A percentile compares a stretch with the other conserved stretches of the same genome.
These are phyloP conservation scores for Metroxylon sagu DNA, from an alignment of 176 grass and related monocot species.

Conservation along the genomic window DNA sequence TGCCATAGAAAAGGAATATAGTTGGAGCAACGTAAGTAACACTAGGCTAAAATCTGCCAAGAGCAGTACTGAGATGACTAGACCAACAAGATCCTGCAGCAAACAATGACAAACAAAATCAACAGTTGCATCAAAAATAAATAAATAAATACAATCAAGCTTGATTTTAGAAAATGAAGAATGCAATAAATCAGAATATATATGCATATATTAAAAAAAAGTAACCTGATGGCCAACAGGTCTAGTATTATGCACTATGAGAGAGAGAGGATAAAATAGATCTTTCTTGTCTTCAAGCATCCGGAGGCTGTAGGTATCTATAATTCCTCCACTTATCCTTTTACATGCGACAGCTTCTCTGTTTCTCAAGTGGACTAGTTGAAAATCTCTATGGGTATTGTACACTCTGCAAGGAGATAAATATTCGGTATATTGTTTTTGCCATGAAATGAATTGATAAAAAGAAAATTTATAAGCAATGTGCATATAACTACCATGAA, in stretches of 20 bases:
- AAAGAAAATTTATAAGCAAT: too few species aligned
- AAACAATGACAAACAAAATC: constrained; percentile 20
- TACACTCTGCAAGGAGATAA: constrained; percentile 29
- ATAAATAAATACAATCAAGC: not conserved
- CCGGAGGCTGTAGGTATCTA: constrained; percentile 64
- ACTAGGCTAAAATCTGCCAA: constrained; percentile 96
- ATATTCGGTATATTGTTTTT: too few species aligned
- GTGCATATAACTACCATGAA: too few species aligned
- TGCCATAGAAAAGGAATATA: constrained; percentile 91
- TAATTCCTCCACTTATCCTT: constrained; percentile 73
- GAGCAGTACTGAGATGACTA: constrained; percentile 90
- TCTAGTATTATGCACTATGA: constrained; percentile 88
- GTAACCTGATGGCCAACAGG: constrained; percentile 93
- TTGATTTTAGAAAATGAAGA: not conserved
- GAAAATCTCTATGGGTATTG: constrained; percentile 34
- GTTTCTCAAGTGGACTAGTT: constrained; percentile 36
- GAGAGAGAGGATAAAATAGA: constrained; percentile 88
- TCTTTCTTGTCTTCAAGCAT: constrained; percentile 77
- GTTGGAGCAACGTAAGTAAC: constrained; percentile 89
- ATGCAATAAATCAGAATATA: constrained; percentile 9
- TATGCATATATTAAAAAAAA: not conserved
- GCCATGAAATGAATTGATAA: too few species aligned
- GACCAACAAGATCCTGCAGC: constrained; percentile 95
- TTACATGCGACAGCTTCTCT: constrained; percentile 52
- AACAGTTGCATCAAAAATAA: constrained; percentile 24